Base-by-base conservation (phyloP, 2,329 filamentous ascomycete species). In the Sporothrix brasiliensis region DNA sequence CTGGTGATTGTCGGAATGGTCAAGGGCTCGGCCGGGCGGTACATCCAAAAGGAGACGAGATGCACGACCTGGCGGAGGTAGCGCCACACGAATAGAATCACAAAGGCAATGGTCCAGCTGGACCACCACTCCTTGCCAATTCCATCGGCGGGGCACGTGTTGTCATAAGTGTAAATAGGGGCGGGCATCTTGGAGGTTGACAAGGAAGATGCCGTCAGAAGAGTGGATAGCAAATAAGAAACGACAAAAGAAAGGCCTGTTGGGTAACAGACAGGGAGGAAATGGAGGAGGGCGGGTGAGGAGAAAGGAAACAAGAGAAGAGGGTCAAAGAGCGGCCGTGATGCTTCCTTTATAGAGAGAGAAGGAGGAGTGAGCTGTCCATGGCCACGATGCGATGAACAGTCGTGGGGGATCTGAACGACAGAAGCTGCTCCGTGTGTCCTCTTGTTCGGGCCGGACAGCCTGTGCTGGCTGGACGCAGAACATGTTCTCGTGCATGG, bases 31-130 rank as follows among this genome's bases (percentile, higher is more conserved):
- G 77, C 74, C 4, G 84, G 79, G 0, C 74, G 74, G 72, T 85
- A 86, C 0, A 77, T 60, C 73, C 77, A 80, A 65, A 80, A 83
- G 0, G 79, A 80, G 0, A 82, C 34, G 1, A 82, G 67, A 73
- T 85, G 80, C 39, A 83, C 79, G 0, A 84, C 52, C 0, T 85
- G 77, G 1, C 84, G 81, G 0, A 80, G 69, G 72, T 87, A 87
- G 0, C 85, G 78, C 74, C 83, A 82, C 24, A 77, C 2, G 70
- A 84, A 82, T 1, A 83, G 77, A 6, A 77, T 67, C 0, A 76
- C 16, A 66, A 83, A 83, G 3, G 39, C 39, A 4, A 24, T 56
- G 16, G 19, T 52, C 66, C 66, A 68, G 41, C 34, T 30, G 11
- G 27, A 39, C 10, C 14, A 65, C 14, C 14, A 2, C 41, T 9